phyloP scores from a whole-genome alignment of 768 basidiomycete genomes.

The Phaffia australis region DNA sequence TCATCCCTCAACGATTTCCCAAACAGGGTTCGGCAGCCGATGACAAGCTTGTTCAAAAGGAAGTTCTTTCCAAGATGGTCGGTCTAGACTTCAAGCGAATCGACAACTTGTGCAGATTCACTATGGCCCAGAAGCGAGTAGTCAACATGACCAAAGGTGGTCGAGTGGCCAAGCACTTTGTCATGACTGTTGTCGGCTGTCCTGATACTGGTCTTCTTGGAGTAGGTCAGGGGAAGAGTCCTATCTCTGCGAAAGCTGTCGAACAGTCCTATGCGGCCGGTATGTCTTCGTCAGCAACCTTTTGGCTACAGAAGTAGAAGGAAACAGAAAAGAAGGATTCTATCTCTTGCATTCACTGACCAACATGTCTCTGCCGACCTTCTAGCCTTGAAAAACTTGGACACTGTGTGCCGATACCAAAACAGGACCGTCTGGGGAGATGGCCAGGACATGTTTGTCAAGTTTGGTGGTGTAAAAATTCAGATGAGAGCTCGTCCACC shows the following conservation, averaged over 20 bases:
- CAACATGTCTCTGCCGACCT: conserved; percentile 33
- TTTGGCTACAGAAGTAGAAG: neutral
- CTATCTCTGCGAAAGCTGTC: conserved; percentile 14
- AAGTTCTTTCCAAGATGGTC: conserved; percentile 4
- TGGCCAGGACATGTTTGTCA: conserved; percentile 55
- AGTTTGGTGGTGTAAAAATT: conserved; percentile 72
- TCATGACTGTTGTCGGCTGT: conserved; percentile 36
- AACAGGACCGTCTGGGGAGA: conserved; percentile 81
- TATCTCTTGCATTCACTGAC: too few relatives aligned
- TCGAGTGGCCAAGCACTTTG: conserved; percentile 38
- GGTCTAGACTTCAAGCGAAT: conserved; percentile 9
- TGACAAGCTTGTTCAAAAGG: conserved; percentile 19
- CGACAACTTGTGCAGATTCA: conserved; percentile 35
- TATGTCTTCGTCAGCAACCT: neutral
- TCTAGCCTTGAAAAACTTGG: conserved; percentile 75
- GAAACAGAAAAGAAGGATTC: too few relatives aligned
- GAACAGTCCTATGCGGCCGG: conserved; percentile 10
- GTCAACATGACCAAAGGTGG: conserved; percentile 91
- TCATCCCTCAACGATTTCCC: conserved; percentile 22
- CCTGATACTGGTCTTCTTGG: conserved; percentile 36
- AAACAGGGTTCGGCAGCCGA: conserved; percentile 17
- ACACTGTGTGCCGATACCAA: conserved; percentile 88
- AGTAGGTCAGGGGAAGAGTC: conserved; percentile 35
- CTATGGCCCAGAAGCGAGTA: conserved; percentile 45
- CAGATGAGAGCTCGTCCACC: conserved; percentile 52